These are phyloP conservation scores for Stachybotrys elegans DNA, from an alignment of 2,329 filamentous ascomycete species.

Conservation along the genomic window DNA sequence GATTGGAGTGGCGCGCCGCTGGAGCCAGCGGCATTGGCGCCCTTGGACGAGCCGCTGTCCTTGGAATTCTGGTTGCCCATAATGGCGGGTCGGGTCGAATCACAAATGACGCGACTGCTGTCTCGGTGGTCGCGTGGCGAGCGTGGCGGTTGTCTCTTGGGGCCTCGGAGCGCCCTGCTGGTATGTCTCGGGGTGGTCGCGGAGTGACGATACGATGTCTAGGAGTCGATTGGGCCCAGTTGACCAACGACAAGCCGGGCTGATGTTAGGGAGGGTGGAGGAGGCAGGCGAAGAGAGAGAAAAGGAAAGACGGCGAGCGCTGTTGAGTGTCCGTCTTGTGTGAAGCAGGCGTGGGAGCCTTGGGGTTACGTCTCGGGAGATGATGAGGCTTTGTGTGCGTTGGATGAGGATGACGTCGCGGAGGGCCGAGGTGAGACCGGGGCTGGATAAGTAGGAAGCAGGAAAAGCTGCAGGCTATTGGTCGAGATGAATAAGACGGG, in stretches of 20 bases:
- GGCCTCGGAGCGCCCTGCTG: no score
- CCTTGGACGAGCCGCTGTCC: constrained; percentile 45
- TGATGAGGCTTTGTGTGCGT: constrained; percentile 12
- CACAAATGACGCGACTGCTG: constrained; percentile 13
- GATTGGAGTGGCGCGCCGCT: constrained; percentile 58
- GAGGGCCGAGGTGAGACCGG: not conserved
- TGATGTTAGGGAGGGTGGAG: constrained; percentile 48
- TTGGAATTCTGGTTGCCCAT: constrained; percentile 78
- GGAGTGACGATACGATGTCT: no score
- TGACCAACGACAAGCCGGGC: constrained; percentile 4
- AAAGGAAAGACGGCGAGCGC: constrained; percentile 38
- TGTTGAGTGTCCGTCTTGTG: constrained; percentile 47
- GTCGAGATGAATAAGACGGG: no score
- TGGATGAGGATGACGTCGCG: constrained; percentile 22
- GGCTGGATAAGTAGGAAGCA: not conserved
- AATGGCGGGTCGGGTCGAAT: constrained; percentile 6
- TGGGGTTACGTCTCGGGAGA: constrained; percentile 10
- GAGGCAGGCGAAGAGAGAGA: constrained; percentile 45
- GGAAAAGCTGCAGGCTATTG: not conserved
- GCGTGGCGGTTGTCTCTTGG: constrained; percentile 14
- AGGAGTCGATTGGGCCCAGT: no score
- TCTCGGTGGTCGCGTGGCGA: constrained; percentile 22
- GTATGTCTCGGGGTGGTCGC: no score
- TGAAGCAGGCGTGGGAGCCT: constrained; percentile 27
- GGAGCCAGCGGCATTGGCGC: constrained; percentile 41